Conservation (phyloP, 352 stramenopile species). For the Phytopythium kandeliae region DNA sequence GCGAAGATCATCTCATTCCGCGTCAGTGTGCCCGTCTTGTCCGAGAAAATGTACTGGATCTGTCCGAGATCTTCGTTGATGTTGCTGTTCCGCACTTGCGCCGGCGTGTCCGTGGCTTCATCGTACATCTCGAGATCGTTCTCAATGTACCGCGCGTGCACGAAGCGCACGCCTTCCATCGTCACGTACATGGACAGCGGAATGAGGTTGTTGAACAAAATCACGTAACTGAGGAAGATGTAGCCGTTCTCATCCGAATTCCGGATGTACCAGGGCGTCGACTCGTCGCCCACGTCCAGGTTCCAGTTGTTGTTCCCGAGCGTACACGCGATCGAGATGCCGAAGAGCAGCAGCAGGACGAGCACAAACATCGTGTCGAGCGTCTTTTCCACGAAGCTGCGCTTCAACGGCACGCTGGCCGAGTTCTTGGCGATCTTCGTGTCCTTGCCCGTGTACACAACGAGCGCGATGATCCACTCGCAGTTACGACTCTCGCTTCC, state of each 20-base stretch:
- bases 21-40: slow-evolving; percentile 86
- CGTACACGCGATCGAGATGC: slow-evolving; percentile 79
- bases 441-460: slow-evolving; percentile 80
- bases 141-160: slow-evolving; percentile 83
- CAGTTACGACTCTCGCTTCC: slow-evolving; percentile 82
- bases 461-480: slow-evolving; percentile 80
- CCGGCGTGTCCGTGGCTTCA: slow-evolving; percentile 54
- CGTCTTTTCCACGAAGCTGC: slow-evolving; percentile 84
- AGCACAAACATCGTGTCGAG: slow-evolving; percentile 87
- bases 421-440: slow-evolving; percentile 88
- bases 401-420: slow-evolving; percentile 69
- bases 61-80: slow-evolving; percentile 88
- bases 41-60: slow-evolving; percentile 89
- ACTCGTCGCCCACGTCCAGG: slow-evolving; percentile 43
- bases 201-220: slow-evolving; percentile 88
- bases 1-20: slow-evolving; percentile 89
- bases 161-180: slow-evolving; percentile 86
- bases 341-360: slow-evolving; percentile 80
- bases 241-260: slow-evolving; percentile 59
- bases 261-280: slow-evolving; percentile 64
- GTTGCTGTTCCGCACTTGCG: slow-evolving; percentile 82
- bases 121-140: slow-evolving; percentile 86
- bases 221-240: slow-evolving; percentile 89
- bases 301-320: slow-evolving; percentile 85
- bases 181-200: slow-evolving; percentile 88